Evolutionary conservation across 1,284 basidiomycete species (phyloP), one percentile per base, ranked within the genome.

Genomic region (Cutaneotrichosporon cyanovorans): DNA sequence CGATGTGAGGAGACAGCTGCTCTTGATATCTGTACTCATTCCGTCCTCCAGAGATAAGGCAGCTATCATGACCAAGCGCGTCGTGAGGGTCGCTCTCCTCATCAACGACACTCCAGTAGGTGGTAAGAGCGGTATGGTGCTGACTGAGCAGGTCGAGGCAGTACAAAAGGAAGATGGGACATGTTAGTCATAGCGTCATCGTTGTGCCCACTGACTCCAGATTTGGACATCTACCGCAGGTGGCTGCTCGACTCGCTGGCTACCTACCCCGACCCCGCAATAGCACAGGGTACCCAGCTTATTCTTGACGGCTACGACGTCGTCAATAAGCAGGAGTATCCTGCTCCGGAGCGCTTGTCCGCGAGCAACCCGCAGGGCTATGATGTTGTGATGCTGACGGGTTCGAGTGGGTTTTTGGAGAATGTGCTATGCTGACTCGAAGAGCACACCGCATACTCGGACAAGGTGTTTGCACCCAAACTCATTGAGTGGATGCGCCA

Each of bases 341-440:
- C 77, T 0, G 48, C 66, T 4, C 59, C 64, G 30, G 67, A 68
- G 0, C 58, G 63, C 39, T 59, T 79, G 2, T 54, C 52, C 16
- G 53, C 72, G 11, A 73, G 70, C 19, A 47, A 50, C 12, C 33
- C 49, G 3, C 53, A 63, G 19, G 51, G 48, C 4, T 71, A 69
- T n/a, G 72, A 76, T 45, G 75, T 69, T 1, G 55, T 79, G 18
- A 73, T 79, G 56, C 65, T 78, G 50, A 78, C 77, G 0, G 77
- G 77, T 4, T 73, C 72, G 7, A 72, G 75, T 73, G 53, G 48
- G 36, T 37, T 5, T 21, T 9, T n/a, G 16, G 18, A 18, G 12
- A 23, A 37, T 21, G 36, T 28, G 36, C 11, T 36, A 31, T 2
- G 9, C 14, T 23, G 7, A 22, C 20, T 6, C 8, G 18, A 45